These are phyloP conservation scores for Microascus cirrosus DNA, from an alignment of 2,329 filamentous ascomycete species.

Conservation along the genomic window DNA sequence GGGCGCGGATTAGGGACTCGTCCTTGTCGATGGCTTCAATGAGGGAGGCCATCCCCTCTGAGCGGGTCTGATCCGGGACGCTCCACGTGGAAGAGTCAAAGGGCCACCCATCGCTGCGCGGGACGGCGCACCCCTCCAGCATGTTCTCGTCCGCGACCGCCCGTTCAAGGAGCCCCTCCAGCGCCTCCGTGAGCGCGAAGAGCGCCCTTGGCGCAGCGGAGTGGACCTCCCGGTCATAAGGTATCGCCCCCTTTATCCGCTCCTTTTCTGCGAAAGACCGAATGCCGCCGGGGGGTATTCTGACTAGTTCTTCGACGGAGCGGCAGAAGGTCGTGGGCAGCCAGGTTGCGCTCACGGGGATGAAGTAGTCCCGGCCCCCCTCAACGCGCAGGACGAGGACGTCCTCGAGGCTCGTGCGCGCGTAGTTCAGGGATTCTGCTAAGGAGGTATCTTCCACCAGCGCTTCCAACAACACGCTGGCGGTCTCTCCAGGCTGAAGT, in stretches of 20 bases:
- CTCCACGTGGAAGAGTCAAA: slow-evolving; percentile 33
- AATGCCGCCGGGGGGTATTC: slow-evolving; percentile 72
- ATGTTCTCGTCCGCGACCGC: slow-evolving; percentile 51
- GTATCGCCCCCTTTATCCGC: slow-evolving; percentile 35
- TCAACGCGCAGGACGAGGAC: slow-evolving; percentile 77
- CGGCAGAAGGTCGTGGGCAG: slow-evolving; percentile 71
- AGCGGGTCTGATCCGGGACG: slow-evolving; percentile 3
- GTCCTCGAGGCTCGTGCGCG: slow-evolving; percentile 59
- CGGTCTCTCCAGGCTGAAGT: slow-evolving; percentile 76
- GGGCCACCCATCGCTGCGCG: slow-evolving; percentile 48
- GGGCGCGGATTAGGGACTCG: slow-evolving; percentile 43
- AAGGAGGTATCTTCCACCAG: slow-evolving; percentile 53
- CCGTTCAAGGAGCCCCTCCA: slow-evolving; percentile 48
- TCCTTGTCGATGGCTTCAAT: slow-evolving; percentile 67
- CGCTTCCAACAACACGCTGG: slow-evolving; percentile 56
- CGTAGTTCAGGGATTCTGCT: slow-evolving; percentile 62
- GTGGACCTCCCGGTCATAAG: slow-evolving; percentile 47
- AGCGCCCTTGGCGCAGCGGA: slow-evolving; percentile 81
- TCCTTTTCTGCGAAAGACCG: slow-evolving; percentile 34
- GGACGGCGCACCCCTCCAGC: slow-evolving; percentile 40
- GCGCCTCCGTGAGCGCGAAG: slow-evolving; percentile 75
- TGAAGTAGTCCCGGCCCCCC: slow-evolving; percentile 82
- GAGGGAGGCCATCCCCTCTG: slow-evolving; percentile 21
- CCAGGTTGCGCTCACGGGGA: slow-evolving; percentile 72
- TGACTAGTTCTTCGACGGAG: slow-evolving; percentile 79